Conservation (phyloP, 257 asterid genomes). For the Solanum chiquidenum region DNA sequence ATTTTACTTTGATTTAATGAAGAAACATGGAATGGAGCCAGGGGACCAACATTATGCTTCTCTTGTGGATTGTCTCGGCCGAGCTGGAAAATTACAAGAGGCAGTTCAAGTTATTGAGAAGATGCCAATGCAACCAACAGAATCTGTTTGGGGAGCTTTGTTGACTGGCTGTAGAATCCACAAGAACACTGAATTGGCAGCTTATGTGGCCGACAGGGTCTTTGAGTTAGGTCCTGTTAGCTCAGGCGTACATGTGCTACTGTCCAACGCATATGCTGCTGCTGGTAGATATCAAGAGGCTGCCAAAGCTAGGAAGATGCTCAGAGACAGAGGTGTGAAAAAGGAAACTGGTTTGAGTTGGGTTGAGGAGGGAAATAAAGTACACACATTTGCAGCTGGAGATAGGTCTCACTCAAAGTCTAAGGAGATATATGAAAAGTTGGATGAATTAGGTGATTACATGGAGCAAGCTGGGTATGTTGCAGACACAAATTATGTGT, state of each 20-base stretch:
- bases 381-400: slow-evolving; percentile 71
- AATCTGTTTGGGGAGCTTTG: slow-evolving; percentile 82
- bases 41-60: slow-evolving; percentile 77
- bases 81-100: slow-evolving; percentile 72
- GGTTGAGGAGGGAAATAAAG: slow-evolving; percentile 78
- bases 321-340: slow-evolving; percentile 62
- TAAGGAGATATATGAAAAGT: slow-evolving; percentile 47
- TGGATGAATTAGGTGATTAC: slow-evolving; percentile 48
- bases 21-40: slow-evolving; percentile 46
- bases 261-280: slow-evolving; percentile 70
- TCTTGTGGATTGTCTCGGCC: slow-evolving; percentile 80
- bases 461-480: slow-evolving; percentile 65
- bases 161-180: slow-evolving; percentile 77
- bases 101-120: slow-evolving; percentile 50
- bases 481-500: slow-evolving; percentile 46
- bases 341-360: slow-evolving; percentile 89
- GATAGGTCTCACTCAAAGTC: slow-evolving; percentile 43
- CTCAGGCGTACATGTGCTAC: slow-evolving; percentile 61
- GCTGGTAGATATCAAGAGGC: slow-evolving; percentile 83
- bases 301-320: slow-evolving; percentile 68
- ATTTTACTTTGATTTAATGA: slow-evolving; percentile 53
- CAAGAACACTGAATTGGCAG: slow-evolving; percentile 51
- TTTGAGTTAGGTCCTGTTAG: slow-evolving; percentile 53
- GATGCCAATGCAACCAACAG: slow-evolving; percentile 79
- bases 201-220: slow-evolving; percentile 71